Conservation (phyloP, 2,329 filamentous ascomycete species). For the Emmonsia crescens region DNA sequence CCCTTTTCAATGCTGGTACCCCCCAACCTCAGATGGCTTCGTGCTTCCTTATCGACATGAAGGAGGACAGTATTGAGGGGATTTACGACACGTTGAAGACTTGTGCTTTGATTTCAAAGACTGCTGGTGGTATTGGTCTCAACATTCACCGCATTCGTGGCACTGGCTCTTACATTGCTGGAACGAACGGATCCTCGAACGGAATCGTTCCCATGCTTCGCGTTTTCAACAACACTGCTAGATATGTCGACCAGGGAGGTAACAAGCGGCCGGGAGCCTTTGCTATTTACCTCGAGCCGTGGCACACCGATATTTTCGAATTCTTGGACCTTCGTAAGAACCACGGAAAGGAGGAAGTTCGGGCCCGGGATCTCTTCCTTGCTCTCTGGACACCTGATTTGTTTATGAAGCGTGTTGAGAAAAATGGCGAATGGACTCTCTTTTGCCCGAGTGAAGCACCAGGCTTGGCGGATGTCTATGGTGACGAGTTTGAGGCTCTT, state of each 20-base stretch:
- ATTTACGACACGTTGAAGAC: constrained; percentile 99
- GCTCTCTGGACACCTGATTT: constrained; percentile 97
- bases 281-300: constrained; percentile 97
- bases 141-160: constrained; percentile 95
- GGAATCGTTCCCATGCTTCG: constrained; percentile 96
- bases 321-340: constrained; percentile 98
- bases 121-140: constrained; percentile 92
- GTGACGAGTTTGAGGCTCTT: constrained; percentile 90
- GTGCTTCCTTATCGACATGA: constrained; percentile 99
- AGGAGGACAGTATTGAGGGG: constrained; percentile 97
- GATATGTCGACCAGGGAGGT: constrained; percentile 96
- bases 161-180: constrained; percentile 94
- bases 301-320: constrained; percentile 95
- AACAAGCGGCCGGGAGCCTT: constrained; percentile 99
- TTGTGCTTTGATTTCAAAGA: constrained; percentile 99
- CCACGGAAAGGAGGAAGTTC: constrained; percentile 96
- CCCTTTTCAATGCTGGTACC: constrained; percentile 95
- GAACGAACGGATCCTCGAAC: constrained; percentile 96
- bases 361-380: constrained; percentile 93
- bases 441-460: constrained; percentile 98
- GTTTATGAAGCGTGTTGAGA: constrained; percentile 99
- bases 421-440: constrained; percentile 92
- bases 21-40: constrained; percentile 91
- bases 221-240: constrained; percentile 98
- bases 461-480: constrained; percentile 90